Evolutionary conservation across 2,329 filamentous ascomycete genomes (phyloP).

Genomic region (Alternaria sp.): DNA sequence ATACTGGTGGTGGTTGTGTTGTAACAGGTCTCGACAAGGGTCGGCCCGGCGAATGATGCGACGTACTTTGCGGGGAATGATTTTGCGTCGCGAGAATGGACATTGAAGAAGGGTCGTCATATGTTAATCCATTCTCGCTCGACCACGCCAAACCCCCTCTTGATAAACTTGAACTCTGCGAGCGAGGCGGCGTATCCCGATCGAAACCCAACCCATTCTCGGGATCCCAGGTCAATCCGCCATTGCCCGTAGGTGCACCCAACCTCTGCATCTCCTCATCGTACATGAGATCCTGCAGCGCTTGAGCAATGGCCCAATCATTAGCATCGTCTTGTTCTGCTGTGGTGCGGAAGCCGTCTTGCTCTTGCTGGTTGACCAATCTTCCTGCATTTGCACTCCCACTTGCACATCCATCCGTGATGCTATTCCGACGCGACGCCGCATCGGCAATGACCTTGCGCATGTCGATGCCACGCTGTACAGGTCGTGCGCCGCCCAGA

Average conservation of each 20-base stretch:
- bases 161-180: constrained; percentile 6
- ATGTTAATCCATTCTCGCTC: constrained; percentile 24
- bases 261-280: constrained; percentile 69
- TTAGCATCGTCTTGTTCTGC: constrained; percentile 91
- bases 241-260: constrained; percentile 47
- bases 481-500: constrained; percentile 69
- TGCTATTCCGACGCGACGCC: constrained; percentile 70
- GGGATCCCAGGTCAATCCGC: constrained; percentile 49
- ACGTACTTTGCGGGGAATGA: constrained; percentile 16
- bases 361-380: constrained; percentile 71
- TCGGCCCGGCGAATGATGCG: constrained; percentile 33
- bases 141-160: constrained; percentile 27
- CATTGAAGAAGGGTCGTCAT: background rate
- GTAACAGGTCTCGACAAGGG: constrained; percentile 48
- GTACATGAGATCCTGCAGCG: constrained; percentile 85
- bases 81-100: constrained; percentile 3
- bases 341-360: constrained; percentile 78
- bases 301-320: constrained; percentile 83
- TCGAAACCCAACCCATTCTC: constrained; percentile 49
- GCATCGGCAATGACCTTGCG: constrained; percentile 76
- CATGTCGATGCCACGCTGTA: constrained; percentile 70
- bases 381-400: constrained; percentile 71
- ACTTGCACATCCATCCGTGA: constrained; percentile 78
- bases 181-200: constrained; percentile 53
- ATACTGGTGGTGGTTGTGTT: constrained; percentile 19